Base-by-base conservation (phyloP, 305 asterid species). In the Petunia hybrid region DNA sequence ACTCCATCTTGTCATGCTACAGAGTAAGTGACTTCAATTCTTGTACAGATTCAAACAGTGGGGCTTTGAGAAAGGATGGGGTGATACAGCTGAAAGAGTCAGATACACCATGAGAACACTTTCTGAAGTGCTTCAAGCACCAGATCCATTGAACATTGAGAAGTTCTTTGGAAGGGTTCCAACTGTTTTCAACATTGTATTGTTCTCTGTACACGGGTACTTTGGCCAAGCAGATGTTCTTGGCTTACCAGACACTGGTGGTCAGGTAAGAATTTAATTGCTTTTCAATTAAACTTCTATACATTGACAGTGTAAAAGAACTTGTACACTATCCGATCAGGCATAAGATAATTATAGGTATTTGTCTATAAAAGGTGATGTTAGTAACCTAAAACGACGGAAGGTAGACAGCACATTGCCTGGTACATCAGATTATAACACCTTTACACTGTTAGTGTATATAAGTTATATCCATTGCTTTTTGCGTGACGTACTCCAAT, bases 61-160 rank as follows among this genome's bases (percentile, higher is more conserved):
- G 98, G 99, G 99, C 1, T 93, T 95, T 16, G 98, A 92, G 86
- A 93, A 86, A 83, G 99, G 99, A 62, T 95, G 99, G 99, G 99
- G 99, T 3, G 89, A 90, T 80, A 92, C 88, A 42, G 99, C 98
- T 8, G 93, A 85, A 81, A 90, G 97, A 86, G 98, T 92, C 79
- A 76, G 40, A 60, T 98, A 90, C 65, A 92, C 92, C 66, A 94
- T 95, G 93, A 89, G 87, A 62, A 87, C 94, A 13, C 91, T 91
- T 69, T 95, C 94, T 0, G 97, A 95, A 78, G 85, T 94, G 46
- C 87, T 94, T 9, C 98, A 95, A 78, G 98, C 98, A 64, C 99
- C 98, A 8, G 98, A 92, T 82, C 95, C 98, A 8, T 22, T 81
- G 35, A 88, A 91, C 81, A 82, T 90, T 81, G 90, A 91, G 81